Conservation (phyloP, 495 filamentous ascomycete genomes). For the Halenospora varia region DNA sequence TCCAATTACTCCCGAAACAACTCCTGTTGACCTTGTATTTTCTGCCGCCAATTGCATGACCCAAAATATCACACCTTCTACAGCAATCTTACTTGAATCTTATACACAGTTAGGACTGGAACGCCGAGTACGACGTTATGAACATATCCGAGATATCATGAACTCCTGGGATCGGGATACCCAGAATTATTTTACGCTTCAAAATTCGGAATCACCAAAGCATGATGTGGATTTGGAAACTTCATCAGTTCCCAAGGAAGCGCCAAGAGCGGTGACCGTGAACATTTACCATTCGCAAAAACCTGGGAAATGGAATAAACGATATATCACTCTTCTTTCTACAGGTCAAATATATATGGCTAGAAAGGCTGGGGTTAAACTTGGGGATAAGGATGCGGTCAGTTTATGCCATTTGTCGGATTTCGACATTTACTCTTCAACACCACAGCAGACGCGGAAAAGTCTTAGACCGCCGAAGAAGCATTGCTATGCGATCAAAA, state of each 20-base stretch:
- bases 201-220: constrained; percentile 32
- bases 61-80: constrained; percentile 53
- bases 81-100: constrained; percentile 68
- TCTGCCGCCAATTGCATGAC: constrained; percentile 52
- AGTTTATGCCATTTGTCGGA: constrained; percentile 86
- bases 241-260: constrained; percentile 49
- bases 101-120: constrained; percentile 76
- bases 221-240: constrained; percentile 37
- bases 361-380: constrained; percentile 57
- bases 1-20: constrained; percentile 68
- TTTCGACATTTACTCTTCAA: constrained; percentile 85
- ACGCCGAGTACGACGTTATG: constrained; percentile 79
- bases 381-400: constrained; percentile 54
- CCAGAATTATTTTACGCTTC: constrained; percentile 63
- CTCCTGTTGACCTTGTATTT: constrained; percentile 63
- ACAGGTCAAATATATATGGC: constrained; percentile 73
- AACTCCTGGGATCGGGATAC: constrained; percentile 85
- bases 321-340: constrained; percentile 66
- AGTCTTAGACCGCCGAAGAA: constrained; percentile 73
- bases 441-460: constrained; percentile 53
- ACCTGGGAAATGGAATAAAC: constrained; percentile 81
- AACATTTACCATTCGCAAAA: constrained; percentile 77
- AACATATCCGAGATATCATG: constrained; percentile 81
- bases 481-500: constrained; percentile 84
- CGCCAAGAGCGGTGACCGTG: constrained; percentile 58